Conservation (phyloP, 805 yeast species). For the Wickerhamiella musiphila region DNA sequence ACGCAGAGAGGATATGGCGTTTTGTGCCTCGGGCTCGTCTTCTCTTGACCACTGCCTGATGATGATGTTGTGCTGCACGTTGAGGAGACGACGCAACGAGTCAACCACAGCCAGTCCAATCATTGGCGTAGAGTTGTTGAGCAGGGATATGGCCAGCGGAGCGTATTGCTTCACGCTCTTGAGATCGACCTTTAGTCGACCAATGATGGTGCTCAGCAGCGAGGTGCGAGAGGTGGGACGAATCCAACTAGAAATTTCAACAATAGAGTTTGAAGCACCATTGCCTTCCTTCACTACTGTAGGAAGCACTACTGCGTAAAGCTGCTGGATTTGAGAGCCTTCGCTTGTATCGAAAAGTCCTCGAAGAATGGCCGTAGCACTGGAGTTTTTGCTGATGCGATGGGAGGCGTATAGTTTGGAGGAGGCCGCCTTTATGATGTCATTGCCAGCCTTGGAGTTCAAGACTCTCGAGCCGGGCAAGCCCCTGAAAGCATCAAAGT, state of each 20-base stretch:
- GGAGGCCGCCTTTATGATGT: slow-evolving; percentile 10
- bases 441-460: slow-evolving; percentile 22
- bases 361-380: slow-evolving; percentile 22
- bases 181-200: slow-evolving; percentile 13
- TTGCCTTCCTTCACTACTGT: too few relatives aligned
- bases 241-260: slow-evolving; percentile 38
- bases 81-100: slow-evolving; percentile 33
- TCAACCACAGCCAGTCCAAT: slow-evolving; percentile 79
- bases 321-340: slow-evolving; percentile 37
- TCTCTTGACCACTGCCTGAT: slow-evolving; percentile 3
- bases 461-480: too few relatives aligned
- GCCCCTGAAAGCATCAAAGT: slow-evolving; percentile 33
- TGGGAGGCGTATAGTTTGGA: slow-evolving; percentile 8
- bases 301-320: too few relatives aligned
- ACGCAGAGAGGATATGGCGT: slow-evolving; percentile 6
- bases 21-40: slow-evolving; percentile 2
- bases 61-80: slow-evolving; percentile 17
- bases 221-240: slow-evolving; percentile 66
- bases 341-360: slow-evolving; percentile 42
- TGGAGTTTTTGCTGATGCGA: neutral
- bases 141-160: slow-evolving; percentile 9
- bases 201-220: slow-evolving; percentile 33
- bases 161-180: slow-evolving; percentile 6
- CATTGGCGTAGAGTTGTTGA: slow-evolving; percentile 42
- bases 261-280: too few relatives aligned